Evolutionary conservation across 306 rosid species (phyloP).

Genomic region (Luffa aegyptiaca): DNA sequence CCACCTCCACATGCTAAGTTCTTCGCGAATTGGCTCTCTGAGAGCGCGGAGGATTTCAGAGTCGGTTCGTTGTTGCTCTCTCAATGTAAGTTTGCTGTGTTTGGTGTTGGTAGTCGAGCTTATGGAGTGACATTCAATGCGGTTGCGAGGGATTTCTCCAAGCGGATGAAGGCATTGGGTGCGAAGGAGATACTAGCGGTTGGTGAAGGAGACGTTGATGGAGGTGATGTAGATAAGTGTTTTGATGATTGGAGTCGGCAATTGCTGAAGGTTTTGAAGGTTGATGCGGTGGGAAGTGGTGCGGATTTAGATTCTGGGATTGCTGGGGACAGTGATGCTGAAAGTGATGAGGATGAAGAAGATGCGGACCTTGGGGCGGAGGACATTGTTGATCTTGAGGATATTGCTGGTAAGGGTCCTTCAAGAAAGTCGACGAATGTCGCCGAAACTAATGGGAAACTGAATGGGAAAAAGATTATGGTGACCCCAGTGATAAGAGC

Average conservation of each 20-base stretch:
- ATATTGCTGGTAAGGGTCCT: conserved; percentile 90
- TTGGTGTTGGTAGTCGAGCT: conserved; percentile 79
- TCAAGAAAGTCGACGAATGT: conserved; percentile 36
- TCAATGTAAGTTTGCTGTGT: conserved; percentile 46
- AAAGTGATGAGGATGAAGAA: conserved; percentile 38
- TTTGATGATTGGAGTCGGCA: conserved; percentile 66
- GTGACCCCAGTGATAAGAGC: conserved; percentile 92
- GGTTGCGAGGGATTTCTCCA: conserved; percentile 48
- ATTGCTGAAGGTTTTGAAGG: conserved; percentile 40
- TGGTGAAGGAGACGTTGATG: conserved; percentile 67
- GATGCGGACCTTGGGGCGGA: conserved; percentile 30
- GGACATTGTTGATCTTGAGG: conserved; percentile 89
- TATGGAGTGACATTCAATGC: conserved; percentile 57
- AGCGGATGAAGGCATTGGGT: conserved; percentile 59
- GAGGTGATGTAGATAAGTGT: conserved; percentile 44
- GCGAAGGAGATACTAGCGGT: conserved; percentile 60
- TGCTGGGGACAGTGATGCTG: conserved; percentile 31
- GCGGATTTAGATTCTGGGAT: conserved; percentile 15
- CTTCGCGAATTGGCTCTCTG: conserved; percentile 76
- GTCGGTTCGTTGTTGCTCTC: conserved; percentile 75
- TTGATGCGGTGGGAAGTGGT: conserved; percentile 30
- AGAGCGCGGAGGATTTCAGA: conserved; percentile 69
- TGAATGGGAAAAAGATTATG: conserved; percentile 65
- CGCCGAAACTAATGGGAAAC: conserved; percentile 46
- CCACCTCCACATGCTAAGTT: conserved; percentile 49